Percentiles rank a stretch among this genome's conserved stretches.
Evolutionary conservation across 73 alveolate genomes (phyloP).

Genomic region (Stentor roeselii): DNA sequence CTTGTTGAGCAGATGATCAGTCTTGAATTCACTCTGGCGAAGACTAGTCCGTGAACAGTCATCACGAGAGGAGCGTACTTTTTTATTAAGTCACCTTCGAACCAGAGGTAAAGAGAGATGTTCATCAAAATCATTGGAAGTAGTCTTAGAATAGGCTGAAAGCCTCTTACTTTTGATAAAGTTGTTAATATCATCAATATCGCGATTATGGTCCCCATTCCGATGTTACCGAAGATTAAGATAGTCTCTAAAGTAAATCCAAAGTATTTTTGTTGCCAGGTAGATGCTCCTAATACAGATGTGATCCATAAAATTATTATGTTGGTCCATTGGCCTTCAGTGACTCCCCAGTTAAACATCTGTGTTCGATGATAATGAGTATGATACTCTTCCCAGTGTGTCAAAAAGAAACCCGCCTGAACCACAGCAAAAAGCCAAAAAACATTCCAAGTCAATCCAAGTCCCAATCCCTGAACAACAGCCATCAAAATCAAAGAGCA

Average conservation of each 20-base stretch:
- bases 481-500: constrained; percentile 41
- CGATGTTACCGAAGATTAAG: background rate
- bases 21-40: background rate
- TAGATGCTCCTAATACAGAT: background rate
- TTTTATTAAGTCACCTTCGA: background rate
- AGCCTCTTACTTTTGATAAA: background rate
- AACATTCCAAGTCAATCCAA: constrained; percentile 24
- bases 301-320: constrained; percentile 25
- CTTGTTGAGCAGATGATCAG: background rate
- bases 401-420: constrained; percentile 42
- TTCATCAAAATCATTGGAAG: background rate
- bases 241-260: background rate
- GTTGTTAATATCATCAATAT: background rate
- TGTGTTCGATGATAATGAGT: constrained; percentile 53
- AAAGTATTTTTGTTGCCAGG: background rate
- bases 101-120: background rate
- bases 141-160: constrained; percentile 2
- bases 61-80: constrained; percentile 13
- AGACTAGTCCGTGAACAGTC: background rate
- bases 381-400: constrained; percentile 72
- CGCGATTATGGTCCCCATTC: background rate
- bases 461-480: constrained; percentile 31
- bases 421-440: constrained; percentile 33
- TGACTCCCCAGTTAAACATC: constrained; percentile 53
- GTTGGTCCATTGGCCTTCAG: constrained; percentile 42